Evolutionary conservation across 169 alveolate genomes (phyloP).

Genomic region (Perkinsus olseni): DNA sequence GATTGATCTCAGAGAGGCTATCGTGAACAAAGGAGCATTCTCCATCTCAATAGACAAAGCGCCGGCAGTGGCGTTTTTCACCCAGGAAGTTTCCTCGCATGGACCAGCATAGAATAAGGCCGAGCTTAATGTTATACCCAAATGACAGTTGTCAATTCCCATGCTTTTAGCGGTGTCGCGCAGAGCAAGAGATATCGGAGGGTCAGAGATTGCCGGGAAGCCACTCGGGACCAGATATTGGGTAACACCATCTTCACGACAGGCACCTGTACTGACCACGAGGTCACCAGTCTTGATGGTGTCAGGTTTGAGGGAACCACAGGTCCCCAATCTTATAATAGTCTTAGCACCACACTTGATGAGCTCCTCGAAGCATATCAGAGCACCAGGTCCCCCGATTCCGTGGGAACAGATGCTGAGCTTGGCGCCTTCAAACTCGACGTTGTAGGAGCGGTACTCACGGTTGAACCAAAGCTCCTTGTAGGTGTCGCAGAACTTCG

Average conservation of each 20-base stretch:
- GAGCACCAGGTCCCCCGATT: constrained; percentile 18
- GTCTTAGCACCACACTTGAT: constrained; percentile 23
- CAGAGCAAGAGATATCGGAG: neutral
- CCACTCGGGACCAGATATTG: constrained; percentile 2
- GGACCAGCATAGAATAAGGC: neutral
- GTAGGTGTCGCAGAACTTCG: constrained; percentile 7
- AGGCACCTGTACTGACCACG: constrained; percentile 13
- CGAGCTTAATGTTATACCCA: neutral
- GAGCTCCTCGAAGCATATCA: constrained; percentile 28
- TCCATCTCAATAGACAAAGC: constrained; percentile 24
- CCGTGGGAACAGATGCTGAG: constrained; percentile 27
- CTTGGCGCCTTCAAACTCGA: constrained; percentile 11
- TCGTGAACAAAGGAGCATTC: constrained; percentile 9
- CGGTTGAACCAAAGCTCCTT: constrained; percentile 21
- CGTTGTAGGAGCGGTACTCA: constrained; percentile 19
- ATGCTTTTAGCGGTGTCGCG: neutral
- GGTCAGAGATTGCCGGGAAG: neutral
- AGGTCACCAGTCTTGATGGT: constrained; percentile 17
- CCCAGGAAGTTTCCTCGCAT: neutral
- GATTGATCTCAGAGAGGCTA: constrained; percentile 1
- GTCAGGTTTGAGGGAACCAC: constrained; percentile 24
- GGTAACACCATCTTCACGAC: constrained; percentile 16
- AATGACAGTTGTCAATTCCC: neutral
- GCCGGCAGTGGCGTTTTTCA: neutral
- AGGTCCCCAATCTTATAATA: constrained; percentile 30